Evolutionary conservation across 2,329 filamentous ascomycete genomes (phyloP).

Genomic region (Ceratocystis papillata): DNA sequence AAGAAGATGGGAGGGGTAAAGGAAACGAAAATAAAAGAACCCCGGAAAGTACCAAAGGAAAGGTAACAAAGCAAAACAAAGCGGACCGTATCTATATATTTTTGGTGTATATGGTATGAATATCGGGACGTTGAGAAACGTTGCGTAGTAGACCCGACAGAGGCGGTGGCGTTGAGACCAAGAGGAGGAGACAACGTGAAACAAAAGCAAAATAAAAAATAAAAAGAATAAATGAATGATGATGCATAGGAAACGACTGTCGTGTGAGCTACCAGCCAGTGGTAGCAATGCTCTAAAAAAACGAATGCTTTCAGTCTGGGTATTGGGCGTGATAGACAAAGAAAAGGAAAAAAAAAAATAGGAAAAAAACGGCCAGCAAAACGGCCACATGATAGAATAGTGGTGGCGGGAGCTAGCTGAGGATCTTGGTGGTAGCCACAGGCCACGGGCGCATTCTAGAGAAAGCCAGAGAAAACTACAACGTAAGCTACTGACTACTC

Average conservation of each 20-base stretch:
- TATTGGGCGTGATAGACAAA: neutral
- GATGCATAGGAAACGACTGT: neutral
- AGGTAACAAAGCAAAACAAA: slow-evolving; percentile 3
- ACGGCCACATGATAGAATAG: neutral
- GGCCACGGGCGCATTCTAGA: neutral
- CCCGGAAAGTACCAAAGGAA: too few species aligned
- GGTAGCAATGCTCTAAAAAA: slow-evolving; percentile 8
- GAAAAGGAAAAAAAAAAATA: neutral
- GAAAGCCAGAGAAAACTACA: too few species aligned
- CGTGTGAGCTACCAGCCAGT: slow-evolving; percentile 10
- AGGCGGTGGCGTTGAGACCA: neutral
- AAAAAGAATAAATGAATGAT: neutral
- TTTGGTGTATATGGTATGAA: too few species aligned
- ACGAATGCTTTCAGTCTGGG: slow-evolving; percentile 5
- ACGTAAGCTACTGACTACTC: neutral
- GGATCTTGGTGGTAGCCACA: neutral
- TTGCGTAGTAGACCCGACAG: too few species aligned
- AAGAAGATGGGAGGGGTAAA: too few species aligned
- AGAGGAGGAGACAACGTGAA: neutral
- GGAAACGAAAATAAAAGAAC: too few species aligned
- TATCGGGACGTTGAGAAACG: too few species aligned
- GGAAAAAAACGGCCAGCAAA: neutral
- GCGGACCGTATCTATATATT: neutral
- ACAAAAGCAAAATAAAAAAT: neutral
- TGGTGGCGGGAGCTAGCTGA: neutral